These are phyloP conservation scores for Pisolithus tinctorius DNA, from an alignment of 768 basidiomycete genomes.

Conservation along the genomic window DNA sequence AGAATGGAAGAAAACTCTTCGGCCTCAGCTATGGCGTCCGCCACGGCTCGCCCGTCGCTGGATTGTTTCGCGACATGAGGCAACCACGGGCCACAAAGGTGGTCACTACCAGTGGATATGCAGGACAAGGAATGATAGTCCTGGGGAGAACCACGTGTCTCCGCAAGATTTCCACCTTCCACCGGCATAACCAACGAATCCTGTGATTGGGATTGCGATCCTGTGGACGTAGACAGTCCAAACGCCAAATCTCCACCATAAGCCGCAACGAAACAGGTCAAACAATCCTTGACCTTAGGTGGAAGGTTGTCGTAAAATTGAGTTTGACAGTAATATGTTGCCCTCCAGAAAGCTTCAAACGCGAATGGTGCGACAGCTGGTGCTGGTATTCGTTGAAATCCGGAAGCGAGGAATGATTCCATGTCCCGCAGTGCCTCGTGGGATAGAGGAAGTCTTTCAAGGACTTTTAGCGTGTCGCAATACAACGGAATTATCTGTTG, in stretches of 20 bases:
- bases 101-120: not conserved
- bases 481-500: conserved; percentile 35
- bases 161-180: not conserved
- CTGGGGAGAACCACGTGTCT: not conserved
- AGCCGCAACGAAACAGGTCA: conserved; percentile 41
- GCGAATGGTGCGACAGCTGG: conserved; percentile 45
- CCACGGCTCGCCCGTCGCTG: not conserved
- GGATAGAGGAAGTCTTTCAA: conserved; percentile 36
- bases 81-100: not conserved
- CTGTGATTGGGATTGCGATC: conserved; percentile 30
- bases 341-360: conserved; percentile 55
- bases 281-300: conserved; percentile 33
- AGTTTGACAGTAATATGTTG: conserved; percentile 40
- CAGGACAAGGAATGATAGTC: too few relatives aligned
- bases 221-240: conserved; percentile 33
- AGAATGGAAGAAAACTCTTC: not conserved
- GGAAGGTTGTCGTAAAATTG: conserved; percentile 36
- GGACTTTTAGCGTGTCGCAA: conserved; percentile 32
- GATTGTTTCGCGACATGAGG: not conserved
- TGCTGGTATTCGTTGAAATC: conserved; percentile 40
- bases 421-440: conserved; percentile 33
- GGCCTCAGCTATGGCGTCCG: not conserved
- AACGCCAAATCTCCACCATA: conserved; percentile 43
- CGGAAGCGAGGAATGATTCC: conserved; percentile 43
- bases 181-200: conserved; percentile 4